These are phyloP conservation scores for Carallia brachiata DNA, from an alignment of 345 rosid genomes.

Conservation along the genomic window DNA sequence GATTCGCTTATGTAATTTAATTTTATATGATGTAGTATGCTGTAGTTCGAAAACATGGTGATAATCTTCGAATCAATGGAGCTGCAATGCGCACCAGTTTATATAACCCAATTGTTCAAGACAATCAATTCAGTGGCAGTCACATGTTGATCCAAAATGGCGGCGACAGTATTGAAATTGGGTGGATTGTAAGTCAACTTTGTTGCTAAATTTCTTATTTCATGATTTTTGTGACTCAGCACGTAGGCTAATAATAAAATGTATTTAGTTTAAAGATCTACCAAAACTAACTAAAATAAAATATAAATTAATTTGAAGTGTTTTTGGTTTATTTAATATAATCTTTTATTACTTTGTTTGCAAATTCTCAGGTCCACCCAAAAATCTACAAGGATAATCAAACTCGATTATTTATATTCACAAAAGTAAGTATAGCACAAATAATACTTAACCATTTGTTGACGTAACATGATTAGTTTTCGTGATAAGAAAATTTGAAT, in stretches of 20 bases:
- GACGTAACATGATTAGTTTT: too few relatives aligned
- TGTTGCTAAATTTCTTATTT: neutral
- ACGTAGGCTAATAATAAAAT: too few relatives aligned
- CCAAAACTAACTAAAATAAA: too few relatives aligned
- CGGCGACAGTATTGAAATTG: slow-evolving; percentile 9
- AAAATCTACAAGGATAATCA: slow-evolving; percentile 14
- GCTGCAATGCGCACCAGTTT: neutral
- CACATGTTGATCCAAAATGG: slow-evolving; percentile 9
- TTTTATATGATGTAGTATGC: neutral
- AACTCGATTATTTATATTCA: slow-evolving; percentile 18
- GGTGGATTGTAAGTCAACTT: slow-evolving; percentile 21
- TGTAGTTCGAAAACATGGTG: neutral
- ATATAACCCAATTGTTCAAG: neutral
- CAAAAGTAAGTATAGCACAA: slow-evolving; percentile 1
- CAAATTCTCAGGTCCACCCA: slow-evolving; percentile 19
- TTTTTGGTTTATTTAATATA: too few relatives aligned
- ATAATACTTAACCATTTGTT: too few relatives aligned
- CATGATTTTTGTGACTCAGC: too few relatives aligned
- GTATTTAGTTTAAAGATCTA: too few relatives aligned
- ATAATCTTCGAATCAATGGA: slow-evolving; percentile 11
- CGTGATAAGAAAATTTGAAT: too few relatives aligned
- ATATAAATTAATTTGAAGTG: too few relatives aligned
- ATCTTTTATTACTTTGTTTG: too few relatives aligned
- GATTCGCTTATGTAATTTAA: too few relatives aligned
- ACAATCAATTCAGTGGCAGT: neutral